A percentile compares a stretch with the other conserved stretches of the same genome.
phyloP scores from a whole-genome alignment of 2,329 filamentous ascomycete species.

The Penicillium palitans region DNA sequence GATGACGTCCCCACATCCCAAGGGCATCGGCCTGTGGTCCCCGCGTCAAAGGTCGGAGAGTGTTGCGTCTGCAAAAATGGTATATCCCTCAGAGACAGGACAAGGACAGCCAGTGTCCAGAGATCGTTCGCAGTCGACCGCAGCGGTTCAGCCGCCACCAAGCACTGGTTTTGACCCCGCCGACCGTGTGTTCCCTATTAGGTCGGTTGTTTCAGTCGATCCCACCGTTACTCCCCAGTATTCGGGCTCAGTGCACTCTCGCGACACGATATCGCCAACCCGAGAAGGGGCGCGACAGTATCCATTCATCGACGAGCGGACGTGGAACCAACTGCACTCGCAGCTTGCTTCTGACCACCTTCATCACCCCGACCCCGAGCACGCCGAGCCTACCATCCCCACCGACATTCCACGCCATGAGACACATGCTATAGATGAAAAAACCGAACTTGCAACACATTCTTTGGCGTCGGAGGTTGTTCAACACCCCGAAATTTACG shows the following conservation, averaged over 20 bases:
- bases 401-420: constrained; percentile 17
- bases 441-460: constrained; percentile 21
- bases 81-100: neutral
- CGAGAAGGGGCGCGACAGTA: constrained; percentile 29
- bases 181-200: constrained; percentile 76
- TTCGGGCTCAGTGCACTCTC: neutral
- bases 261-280: constrained; percentile 19
- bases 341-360: neutral
- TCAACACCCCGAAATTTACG: constrained; percentile 24
- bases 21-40: neutral
- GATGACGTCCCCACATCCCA: neutral
- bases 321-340: constrained; percentile 26
- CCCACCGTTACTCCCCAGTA: neutral
- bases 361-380: neutral
- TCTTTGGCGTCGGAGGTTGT: constrained; percentile 21
- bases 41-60: neutral
- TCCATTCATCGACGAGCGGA: constrained; percentile 31
- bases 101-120: constrained; percentile 7
- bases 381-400: constrained; percentile 10
- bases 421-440: constrained; percentile 13
- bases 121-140: constrained; percentile 22
- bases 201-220: constrained; percentile 63
- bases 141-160: constrained; percentile 6
- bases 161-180: constrained; percentile 28
- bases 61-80: neutral